Percentiles rank a stretch among this genome's conserved stretches.
phyloP scores from a whole-genome alignment of 331 rosid species.

The Stylosanthes scabra region DNA sequence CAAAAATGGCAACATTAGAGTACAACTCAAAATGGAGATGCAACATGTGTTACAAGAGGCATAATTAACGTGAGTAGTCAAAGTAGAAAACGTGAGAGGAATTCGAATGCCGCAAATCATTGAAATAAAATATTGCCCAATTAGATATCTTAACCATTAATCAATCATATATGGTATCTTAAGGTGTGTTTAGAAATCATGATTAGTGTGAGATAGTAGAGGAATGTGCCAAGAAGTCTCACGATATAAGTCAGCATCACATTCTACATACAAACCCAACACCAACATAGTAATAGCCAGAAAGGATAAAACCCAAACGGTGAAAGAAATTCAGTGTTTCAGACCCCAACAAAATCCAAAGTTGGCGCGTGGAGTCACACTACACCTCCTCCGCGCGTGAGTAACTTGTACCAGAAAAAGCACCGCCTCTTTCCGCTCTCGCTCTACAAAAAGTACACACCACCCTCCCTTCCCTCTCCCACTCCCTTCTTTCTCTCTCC shows the following conservation, averaged over 20 bases:
- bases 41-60: background rate
- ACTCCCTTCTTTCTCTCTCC: background rate
- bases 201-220: background rate
- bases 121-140: too few species aligned
- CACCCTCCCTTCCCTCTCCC: background rate
- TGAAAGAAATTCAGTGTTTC: too few species aligned
- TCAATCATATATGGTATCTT: background rate
- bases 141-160: background rate
- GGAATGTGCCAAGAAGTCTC: background rate
- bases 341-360: background rate
- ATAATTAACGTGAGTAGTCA: background rate
- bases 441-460: conserved; percentile 6
- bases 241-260: background rate
- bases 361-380: conserved; percentile 8
- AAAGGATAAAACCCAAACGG: background rate
- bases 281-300: background rate
- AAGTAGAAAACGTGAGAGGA: background rate
- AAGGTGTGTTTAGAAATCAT: background rate
- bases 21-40: too few species aligned
- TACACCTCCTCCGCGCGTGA: background rate
- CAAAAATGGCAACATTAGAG: too few species aligned
- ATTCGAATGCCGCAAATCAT: background rate
- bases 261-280: background rate
- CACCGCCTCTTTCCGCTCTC: conserved; percentile 26
- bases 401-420: background rate